Evolutionary conservation across 306 rosid species (phyloP), one percentile per base, ranked within the genome.

Genomic region (Geum urbanum): DNA sequence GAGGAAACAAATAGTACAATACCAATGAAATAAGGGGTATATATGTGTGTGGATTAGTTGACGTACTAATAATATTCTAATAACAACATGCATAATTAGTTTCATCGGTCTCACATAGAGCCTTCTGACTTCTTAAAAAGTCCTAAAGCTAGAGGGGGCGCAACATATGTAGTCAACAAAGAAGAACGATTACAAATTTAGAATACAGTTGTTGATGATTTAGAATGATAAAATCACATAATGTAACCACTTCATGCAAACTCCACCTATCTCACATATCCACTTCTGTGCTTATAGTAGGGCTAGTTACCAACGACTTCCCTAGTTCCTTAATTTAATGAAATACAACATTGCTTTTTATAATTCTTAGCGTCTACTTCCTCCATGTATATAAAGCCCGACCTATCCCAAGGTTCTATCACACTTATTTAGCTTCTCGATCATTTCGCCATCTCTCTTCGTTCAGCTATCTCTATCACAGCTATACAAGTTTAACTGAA

Each of bases 261-360:
- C 19, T 58, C 63, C 2, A 58, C 63, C 19, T 58, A 6, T 58
- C 19, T 12, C 62, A 32, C 32, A 14, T 32, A 7, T 48, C 58
- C 59, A n/a, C 59, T 32, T 37, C 16, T 27, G 27, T 61, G 66
- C 16, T 61, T 14, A 48, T 32, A 8, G 6, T 18, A 45, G 53
- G 41, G 39, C 68, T 50, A 68, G 74, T 68, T 66, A 59, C 63
- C 65, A 69, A 59, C 66, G 55, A 75, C 79, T 75, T 58, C 74
- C n/a, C 45, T 55, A 55, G 27, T 24, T 56, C n/a, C 16, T 9
- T 51, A 55, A 11, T 32, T 46, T 47, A 45, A 45, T 24, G 47
- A 22, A 65, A 15, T 13, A 46, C 3, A 56, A 56, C 40, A 10
- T 24, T 56, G 37, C 16, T 24, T 56, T 16, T 8, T 53, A 5